These are phyloP conservation scores for Camellia sinensis DNA, from an alignment of 148 eudicot species.

Conservation along the genomic window DNA sequence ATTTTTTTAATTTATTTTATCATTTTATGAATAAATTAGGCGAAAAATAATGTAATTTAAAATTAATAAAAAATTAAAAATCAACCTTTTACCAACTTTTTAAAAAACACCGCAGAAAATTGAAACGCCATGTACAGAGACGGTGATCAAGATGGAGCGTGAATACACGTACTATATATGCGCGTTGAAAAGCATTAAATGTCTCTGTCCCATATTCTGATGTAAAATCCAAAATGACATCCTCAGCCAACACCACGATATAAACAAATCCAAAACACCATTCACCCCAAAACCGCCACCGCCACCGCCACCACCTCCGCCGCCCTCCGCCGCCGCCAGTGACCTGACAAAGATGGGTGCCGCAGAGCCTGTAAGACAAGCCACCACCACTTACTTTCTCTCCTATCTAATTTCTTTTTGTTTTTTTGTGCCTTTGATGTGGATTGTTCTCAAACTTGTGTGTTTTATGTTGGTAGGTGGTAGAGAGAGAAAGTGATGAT, in stretches of 20 bases:
- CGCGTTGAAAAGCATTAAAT: background rate
- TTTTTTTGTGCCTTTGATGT: background rate
- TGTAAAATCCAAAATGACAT: background rate
- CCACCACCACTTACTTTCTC: background rate
- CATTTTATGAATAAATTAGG: too few species aligned
- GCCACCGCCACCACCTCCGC: constrained; percentile 10
- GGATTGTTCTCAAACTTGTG: too few species aligned
- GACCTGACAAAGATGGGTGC: constrained; percentile 26
- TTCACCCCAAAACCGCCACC: background rate
- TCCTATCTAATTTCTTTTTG: background rate
- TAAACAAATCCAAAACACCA: constrained; percentile 23
- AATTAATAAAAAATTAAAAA: too few species aligned
- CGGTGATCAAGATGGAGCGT: too few species aligned
- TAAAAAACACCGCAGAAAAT: too few species aligned
- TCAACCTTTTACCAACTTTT: too few species aligned
- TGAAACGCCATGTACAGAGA: too few species aligned
- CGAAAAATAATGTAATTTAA: too few species aligned
- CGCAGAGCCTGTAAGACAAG: constrained; percentile 26
- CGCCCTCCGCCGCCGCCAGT: constrained; percentile 13
- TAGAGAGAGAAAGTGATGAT: constrained; percentile 25
- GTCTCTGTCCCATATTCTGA: background rate
- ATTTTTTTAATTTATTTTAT: too few species aligned
- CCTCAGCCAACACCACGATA: constrained; percentile 6
- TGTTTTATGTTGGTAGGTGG: constrained; percentile 14
- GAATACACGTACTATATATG: too few species aligned